Percentiles rank a stretch among this genome's conserved stretches.
Conservation (phyloP, 148 eudicot genomes). For the Persicaria maculosa region DNA sequence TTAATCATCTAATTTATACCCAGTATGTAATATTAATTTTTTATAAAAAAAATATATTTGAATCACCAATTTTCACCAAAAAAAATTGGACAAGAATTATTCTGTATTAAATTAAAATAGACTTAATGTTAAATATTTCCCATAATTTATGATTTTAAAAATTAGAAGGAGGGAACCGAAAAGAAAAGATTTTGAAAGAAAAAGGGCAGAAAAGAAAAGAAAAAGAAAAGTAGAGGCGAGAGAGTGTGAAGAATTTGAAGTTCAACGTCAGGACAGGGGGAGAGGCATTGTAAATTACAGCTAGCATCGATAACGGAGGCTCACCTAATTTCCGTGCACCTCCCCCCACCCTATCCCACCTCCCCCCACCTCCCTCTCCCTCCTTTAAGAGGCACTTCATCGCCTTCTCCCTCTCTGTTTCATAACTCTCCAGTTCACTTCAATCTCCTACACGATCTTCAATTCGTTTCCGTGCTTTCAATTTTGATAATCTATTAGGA, state of each 20-base stretch:
- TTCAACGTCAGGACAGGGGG: not conserved
- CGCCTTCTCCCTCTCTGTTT: not conserved
- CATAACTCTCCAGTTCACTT: not conserved
- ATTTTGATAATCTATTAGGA: not conserved
- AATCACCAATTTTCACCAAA: too few species aligned
- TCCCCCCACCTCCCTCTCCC: not conserved
- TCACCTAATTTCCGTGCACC: slow-evolving; percentile 13
- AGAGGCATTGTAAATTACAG: slow-evolving; percentile 9
- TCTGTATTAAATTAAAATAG: too few species aligned
- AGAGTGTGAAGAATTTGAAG: not conserved
- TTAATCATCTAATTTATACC: too few species aligned
- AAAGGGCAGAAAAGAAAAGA: not conserved
- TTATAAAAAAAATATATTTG: too few species aligned
- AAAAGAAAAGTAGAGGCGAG: not conserved
- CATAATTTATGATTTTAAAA: too few species aligned
- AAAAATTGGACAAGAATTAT: too few species aligned
- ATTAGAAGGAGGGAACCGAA: too few species aligned
- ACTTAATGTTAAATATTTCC: too few species aligned
- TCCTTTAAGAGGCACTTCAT: slow-evolving; percentile 1
- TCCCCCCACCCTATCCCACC: not conserved
- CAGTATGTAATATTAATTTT: too few species aligned
- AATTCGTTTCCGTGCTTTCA: not conserved
- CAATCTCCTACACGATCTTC: not conserved
- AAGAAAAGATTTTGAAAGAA: too few species aligned
- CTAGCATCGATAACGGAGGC: slow-evolving; percentile 10